Evolutionary conservation across 495 filamentous ascomycete genomes (phyloP), one percentile per base, ranked within the genome.

Genomic region (Bombardia bombarda): DNA sequence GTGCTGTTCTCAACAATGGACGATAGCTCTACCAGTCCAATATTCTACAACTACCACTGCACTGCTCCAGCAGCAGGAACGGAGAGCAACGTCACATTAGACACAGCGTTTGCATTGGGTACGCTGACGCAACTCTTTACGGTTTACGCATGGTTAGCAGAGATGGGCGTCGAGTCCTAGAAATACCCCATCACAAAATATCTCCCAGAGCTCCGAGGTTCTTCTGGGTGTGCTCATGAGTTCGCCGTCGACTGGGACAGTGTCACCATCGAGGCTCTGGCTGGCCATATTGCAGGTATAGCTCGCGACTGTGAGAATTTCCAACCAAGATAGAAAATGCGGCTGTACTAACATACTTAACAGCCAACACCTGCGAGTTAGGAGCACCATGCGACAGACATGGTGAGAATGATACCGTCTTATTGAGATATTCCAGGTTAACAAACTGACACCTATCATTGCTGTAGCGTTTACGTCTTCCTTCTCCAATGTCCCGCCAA

Each of bases 381-480:
- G 44, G 44, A n/a, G 26, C 19, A 28, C n/a, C 44, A 6, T 47
- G 44, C 21, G 44, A 47, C 14, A 40, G 23, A 30, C 25, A 47
- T 22, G 9, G 40, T 43, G 13, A 43, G 30, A 13, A 7, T 14
- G 4, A 1, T 9, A 1, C 19, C 31, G n/a, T n/a, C n/a, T n/a
- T n/a, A n/a, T n/a, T n/a, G n/a, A n/a, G n/a, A n/a, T n/a, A n/a
- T n/a, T n/a, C n/a, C n/a, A n/a, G n/a, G n/a, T n/a, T n/a, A n/a
- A n/a, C n/a, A n/a, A n/a, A n/a, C n/a, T n/a, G n/a, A n/a, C n/a
- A n/a, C n/a, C n/a, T n/a, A n/a, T n/a, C n/a, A n/a, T n/a, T n/a
- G n/a, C n/a, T n/a, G n/a, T 20, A 43, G 40, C 30, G 14, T 47
- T 47, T 19, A 24, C 41, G 13, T 20, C 34, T 19, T 17, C 38